phyloP scores from a whole-genome alignment of 768 basidiomycete species.

The Mycena galopus region DNA sequence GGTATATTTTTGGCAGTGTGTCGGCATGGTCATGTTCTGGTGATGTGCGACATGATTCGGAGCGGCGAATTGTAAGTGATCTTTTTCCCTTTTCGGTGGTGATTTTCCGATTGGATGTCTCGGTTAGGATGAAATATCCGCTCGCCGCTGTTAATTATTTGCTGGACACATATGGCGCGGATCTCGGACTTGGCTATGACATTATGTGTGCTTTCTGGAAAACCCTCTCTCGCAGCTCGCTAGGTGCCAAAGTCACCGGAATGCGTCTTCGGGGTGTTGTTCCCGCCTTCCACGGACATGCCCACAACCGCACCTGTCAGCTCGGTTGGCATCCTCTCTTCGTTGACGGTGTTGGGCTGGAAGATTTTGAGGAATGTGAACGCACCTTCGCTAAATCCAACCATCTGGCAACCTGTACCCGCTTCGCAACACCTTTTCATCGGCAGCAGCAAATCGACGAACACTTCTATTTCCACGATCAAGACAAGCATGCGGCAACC shows the following conservation, averaged over 20 bases:
- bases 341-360: conserved; percentile 43
- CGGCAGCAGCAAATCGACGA: conserved; percentile 41
- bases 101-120: no score
- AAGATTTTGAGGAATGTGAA: no score
- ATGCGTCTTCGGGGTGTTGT: background rate
- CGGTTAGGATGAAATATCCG: background rate
- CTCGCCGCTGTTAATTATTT: background rate
- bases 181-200: background rate
- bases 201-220: background rate
- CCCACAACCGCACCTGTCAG: background rate
- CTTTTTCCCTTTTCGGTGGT: background rate
- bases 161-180: background rate
- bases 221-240: background rate
- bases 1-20: conserved; percentile 45
- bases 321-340: conserved; percentile 14
- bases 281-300: background rate
- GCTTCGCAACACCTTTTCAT: conserved; percentile 39
- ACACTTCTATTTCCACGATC: conserved; percentile 36
- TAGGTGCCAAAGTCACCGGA: background rate
- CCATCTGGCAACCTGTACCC: conserved; percentile 38
- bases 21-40: conserved; percentile 42
- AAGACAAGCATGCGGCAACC: conserved; percentile 37
- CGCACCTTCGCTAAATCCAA: conserved; percentile 44
- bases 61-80: conserved; percentile 43
- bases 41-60: conserved; percentile 42